Evolutionary conservation across 2,329 filamentous ascomycete species (phyloP).

Genomic region (Phialocephala sp.): DNA sequence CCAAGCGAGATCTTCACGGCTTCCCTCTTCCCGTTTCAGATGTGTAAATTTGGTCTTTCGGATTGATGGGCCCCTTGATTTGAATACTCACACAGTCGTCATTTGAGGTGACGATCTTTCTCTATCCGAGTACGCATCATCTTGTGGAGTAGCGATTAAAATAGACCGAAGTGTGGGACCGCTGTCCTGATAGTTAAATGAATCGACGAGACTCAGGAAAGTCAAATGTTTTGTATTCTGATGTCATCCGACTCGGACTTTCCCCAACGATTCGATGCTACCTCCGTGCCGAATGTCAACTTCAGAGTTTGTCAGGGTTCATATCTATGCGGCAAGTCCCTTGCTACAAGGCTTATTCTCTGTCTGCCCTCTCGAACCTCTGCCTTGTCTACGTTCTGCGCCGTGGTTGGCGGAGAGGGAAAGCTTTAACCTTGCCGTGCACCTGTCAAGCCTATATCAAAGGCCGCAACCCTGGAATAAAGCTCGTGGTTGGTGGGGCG

Average conservation of each 20-base stretch:
- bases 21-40: not conserved
- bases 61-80: not conserved
- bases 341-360: not conserved
- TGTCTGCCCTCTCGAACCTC: not conserved
- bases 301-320: not conserved
- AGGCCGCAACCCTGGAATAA: not conserved
- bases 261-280: not conserved
- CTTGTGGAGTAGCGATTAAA: not conserved
- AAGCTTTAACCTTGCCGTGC: not conserved
- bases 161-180: not conserved
- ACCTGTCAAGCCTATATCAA: not conserved
- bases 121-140: not conserved
- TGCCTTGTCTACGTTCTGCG: not conserved
- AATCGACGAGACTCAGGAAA: not conserved
- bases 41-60: not conserved
- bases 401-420: conserved; percentile 1
- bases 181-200: not conserved
- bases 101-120: not conserved
- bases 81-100: not conserved
- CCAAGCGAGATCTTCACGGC: conserved; percentile 1
- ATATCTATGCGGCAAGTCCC: not conserved
- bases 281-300: conserved; percentile 1
- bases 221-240: not conserved
- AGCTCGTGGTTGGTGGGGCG: not conserved
- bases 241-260: conserved; percentile 6